Percentiles rank a stretch among this genome's conserved stretches.
Conservation (phyloP, 139 green algal genomes). For the Trebouxia sp. region DNA sequence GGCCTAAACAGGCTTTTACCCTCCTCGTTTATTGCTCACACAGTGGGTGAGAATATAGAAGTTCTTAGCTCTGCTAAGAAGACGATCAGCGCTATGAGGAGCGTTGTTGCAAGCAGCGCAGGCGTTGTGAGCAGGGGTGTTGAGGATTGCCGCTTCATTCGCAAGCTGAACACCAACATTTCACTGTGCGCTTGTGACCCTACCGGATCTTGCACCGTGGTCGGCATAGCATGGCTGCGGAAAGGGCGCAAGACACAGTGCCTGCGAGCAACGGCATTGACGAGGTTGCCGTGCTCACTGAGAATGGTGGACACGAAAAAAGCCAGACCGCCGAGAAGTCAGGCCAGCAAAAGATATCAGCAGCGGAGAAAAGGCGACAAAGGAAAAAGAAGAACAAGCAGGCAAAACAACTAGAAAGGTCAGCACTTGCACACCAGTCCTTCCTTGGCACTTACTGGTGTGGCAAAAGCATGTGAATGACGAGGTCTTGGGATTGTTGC, state of each 20-base stretch:
- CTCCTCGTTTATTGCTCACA: no score
- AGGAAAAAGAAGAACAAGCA: slow-evolving; percentile 31
- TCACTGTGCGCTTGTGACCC: no score
- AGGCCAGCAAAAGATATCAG: slow-evolving; percentile 21
- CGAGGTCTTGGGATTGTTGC: background rate
- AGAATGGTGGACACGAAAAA: background rate
- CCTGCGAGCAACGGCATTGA: background rate
- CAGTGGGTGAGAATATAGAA: no score
- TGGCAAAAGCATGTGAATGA: background rate
- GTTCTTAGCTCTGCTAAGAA: no score
- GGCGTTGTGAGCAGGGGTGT: no score
- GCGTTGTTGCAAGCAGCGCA: no score
- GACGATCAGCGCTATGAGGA: no score
- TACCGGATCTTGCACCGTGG: no score
- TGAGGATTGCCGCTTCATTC: no score
- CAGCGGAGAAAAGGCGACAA: slow-evolving; percentile 31
- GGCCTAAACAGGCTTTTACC: no score
- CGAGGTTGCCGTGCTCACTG: background rate
- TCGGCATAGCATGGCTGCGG: slow-evolving; percentile 4
- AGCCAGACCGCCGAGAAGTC: background rate
- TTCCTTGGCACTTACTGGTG: background rate
- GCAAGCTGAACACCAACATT: no score
- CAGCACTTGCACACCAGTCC: background rate
- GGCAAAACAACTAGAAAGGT: slow-evolving; percentile 36
- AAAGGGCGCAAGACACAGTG: background rate